Evolutionary conservation across 495 filamentous ascomycete species (phyloP), one percentile per base, ranked within the genome.

Genomic region (Haplographium delicatum): DNA sequence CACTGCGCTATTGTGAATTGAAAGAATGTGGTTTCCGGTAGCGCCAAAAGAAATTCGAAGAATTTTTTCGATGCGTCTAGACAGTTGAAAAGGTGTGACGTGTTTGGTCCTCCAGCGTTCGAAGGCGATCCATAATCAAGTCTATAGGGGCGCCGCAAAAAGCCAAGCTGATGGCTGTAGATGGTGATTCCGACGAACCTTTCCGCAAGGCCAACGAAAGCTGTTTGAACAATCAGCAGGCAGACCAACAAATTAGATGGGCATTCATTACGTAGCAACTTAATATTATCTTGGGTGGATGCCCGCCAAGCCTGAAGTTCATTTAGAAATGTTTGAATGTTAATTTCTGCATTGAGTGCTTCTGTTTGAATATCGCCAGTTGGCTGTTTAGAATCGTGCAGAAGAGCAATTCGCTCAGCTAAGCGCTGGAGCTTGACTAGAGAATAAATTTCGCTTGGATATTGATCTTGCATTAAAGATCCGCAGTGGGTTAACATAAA

Each of bases 401-500:
- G n/a, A 2, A 48, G 41, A 2, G 54, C 50, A n/a, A 62, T 62
- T 20, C 64, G 48, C 46, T 58, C 59, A 24, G 56, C 31, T 1
- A 59, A 33, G 24, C 58, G 59, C 13, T 65, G 56, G 2, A 68
- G 43, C 34, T 64, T 62, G 15, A 66, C 56, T 11, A 67, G 50
- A 22, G 55, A 61, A 15, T 15, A 38, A 22, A 68, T 61, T 4
- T 59, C 58, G n/a, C 46, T 24, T 27, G 50, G 56, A 16, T 54
- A 51, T 9, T 47, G 33, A 13, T 51, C 48, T 18, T 52, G 35
- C 1, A 59, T 15, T 6, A 67, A 15, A 20, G 31, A 10, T 28
- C 58, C 18, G 35, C 63, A 65, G 31, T 64, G 62, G 15, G 53
- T 55, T 6, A 64, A 45, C 10, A 63, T 62, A 16, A 68, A 60